Conservation (phyloP, 805 yeast species). For the Saccharomycopsis fermentans region DNA sequence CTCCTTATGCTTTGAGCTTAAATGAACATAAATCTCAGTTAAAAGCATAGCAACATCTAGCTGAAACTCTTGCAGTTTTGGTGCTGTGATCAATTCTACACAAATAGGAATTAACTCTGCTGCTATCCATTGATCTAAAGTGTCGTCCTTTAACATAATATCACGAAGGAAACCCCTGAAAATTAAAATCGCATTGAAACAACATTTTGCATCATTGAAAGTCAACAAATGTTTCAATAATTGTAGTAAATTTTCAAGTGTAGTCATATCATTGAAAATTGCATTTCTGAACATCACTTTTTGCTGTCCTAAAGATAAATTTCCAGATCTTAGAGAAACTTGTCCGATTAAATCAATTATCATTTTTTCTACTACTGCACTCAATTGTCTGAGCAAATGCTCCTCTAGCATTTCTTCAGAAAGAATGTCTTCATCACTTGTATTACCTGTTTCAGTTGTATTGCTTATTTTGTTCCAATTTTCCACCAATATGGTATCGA, state of each 20-base stretch:
- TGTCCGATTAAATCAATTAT: conserved; percentile 85
- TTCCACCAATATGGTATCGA: conserved; percentile 62
- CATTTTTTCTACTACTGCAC: conserved; percentile 82
- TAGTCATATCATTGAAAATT: conserved; percentile 51
- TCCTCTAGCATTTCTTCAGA: conserved; percentile 99
- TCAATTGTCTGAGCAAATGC: conserved; percentile 82
- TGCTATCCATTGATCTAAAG: conserved; percentile 61
- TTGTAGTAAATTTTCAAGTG: conserved; percentile 70
- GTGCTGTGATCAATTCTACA: conserved; percentile 56
- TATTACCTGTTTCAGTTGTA: conserved; percentile 36
- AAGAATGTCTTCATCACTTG: conserved; percentile 54
- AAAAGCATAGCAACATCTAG: conserved; percentile 87
- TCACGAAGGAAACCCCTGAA: conserved; percentile 65
- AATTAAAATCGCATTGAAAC: conserved; percentile 79
- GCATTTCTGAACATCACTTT: conserved; percentile 57
- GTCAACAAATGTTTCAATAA: conserved; percentile 66
- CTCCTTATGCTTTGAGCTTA: conserved; percentile 46
- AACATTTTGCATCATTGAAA: conserved; percentile 84
- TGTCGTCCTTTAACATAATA: conserved; percentile 56
- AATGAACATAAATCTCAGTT: conserved; percentile 65
- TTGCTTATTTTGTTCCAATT: conserved; percentile 67
- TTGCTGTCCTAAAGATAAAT: conserved; percentile 34
- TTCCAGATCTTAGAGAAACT: conserved; percentile 37
- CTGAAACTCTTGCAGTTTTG: conserved; percentile 76
- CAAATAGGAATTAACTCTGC: conserved; percentile 36